Evolutionary conservation across 495 filamentous ascomycete species (phyloP).

Genomic region (Podospora fimiseda): DNA sequence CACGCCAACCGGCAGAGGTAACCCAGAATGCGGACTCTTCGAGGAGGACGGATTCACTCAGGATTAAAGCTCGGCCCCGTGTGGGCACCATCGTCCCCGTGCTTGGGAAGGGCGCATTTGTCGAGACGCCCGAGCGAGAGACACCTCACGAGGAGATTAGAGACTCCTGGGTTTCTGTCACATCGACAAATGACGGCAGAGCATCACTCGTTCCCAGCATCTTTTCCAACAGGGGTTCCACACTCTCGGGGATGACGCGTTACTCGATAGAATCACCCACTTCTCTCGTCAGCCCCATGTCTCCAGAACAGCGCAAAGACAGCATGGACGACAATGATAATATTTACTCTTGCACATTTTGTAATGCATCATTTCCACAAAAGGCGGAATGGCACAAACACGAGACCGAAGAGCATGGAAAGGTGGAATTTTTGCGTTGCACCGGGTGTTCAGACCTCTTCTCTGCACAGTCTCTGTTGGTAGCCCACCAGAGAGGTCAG

Average conservation of each 20-base stretch:
- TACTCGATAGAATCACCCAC: conserved; percentile 18
- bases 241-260: no score
- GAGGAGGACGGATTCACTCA: not conserved
- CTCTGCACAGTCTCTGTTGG: not conserved
- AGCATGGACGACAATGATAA: not conserved
- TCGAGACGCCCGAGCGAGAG: not conserved
- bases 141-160: not conserved
- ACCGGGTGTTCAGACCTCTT: conserved; percentile 10
- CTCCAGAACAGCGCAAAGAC: conserved; percentile 10
- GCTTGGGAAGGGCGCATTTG: not conserved
- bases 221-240: conserved; percentile 14
- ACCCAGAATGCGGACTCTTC: no score
- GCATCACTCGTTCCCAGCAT: conserved; percentile 18
- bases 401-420: conserved; percentile 15
- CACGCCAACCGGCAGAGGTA: no score
- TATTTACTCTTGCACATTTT: conserved; percentile 24
- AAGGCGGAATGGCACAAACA: conserved; percentile 21
- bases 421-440: conserved; percentile 10
- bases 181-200: conserved; percentile 13
- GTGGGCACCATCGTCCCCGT: not conserved
- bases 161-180: conserved; percentile 14
- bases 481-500: conserved; percentile 4
- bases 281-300: conserved; percentile 11
- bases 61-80: not conserved
- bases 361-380: conserved; percentile 13